Percentiles rank a stretch among this genome's conserved stretches.
Conservation (phyloP, 345 rosid species). For the Dipteronia sinensis region DNA sequence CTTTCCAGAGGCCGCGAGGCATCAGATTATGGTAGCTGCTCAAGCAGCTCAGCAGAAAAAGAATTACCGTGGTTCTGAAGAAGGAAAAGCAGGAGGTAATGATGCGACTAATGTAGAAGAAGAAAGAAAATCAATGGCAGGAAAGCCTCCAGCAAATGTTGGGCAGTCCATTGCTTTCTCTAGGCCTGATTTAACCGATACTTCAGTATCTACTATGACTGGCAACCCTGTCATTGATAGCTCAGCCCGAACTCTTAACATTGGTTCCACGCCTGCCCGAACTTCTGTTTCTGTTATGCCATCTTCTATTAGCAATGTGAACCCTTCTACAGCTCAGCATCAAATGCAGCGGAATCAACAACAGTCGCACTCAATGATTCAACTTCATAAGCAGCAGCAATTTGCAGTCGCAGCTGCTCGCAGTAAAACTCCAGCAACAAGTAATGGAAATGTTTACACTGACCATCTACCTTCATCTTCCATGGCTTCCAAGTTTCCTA, state of each 20-base stretch:
- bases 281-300: constrained; percentile 51
- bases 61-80: constrained; percentile 64
- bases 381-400: constrained; percentile 72
- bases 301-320: constrained; percentile 31
- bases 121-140: constrained; percentile 59
- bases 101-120: constrained; percentile 54
- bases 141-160: constrained; percentile 40
- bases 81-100: constrained; percentile 57
- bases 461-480: constrained; percentile 65
- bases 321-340: constrained; percentile 42
- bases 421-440: constrained; percentile 59
- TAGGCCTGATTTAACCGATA: constrained; percentile 56
- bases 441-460: constrained; percentile 62
- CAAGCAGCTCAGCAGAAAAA: constrained; percentile 81
- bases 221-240: constrained; percentile 73
- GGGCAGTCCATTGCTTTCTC: constrained; percentile 90
- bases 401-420: constrained; percentile 60
- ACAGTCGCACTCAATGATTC: constrained; percentile 60
- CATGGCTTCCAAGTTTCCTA: constrained; percentile 59
- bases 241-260: constrained; percentile 63
- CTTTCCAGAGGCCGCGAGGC: constrained; percentile 73
- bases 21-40: constrained; percentile 62
- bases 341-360: constrained; percentile 55
- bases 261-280: constrained; percentile 55
- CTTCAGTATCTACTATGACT: constrained; percentile 56